Percentiles rank a stretch among this genome's conserved stretches.
Conservation (phyloP, 306 rosid genomes). For the Trifolium repens region DNA sequence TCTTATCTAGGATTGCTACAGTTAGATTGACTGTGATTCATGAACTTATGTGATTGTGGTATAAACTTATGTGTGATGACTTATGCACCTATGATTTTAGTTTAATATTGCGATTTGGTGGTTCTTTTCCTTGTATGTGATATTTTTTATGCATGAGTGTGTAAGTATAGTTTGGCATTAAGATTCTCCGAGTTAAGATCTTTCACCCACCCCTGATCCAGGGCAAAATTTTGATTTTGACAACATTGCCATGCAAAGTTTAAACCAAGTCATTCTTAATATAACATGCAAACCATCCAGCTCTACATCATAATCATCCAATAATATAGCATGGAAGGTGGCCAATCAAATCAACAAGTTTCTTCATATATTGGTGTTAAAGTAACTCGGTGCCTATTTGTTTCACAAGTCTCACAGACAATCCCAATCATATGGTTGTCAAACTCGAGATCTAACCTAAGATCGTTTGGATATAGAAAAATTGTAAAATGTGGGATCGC, state of each 20-base stretch:
- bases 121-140: background rate
- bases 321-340: background rate
- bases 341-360: background rate
- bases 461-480: background rate
- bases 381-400: background rate
- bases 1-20: background rate
- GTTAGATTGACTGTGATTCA: background rate
- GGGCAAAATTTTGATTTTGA: background rate
- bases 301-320: background rate
- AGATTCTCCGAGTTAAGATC: background rate
- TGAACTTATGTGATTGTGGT: background rate
- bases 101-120: background rate
- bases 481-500: background rate
- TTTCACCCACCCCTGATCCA: background rate
- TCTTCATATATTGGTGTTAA: background rate
- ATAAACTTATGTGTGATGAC: background rate
- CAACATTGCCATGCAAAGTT: background rate
- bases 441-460: background rate
- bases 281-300: background rate
- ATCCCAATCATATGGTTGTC: background rate
- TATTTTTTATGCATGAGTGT: background rate
- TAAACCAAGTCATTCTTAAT: conserved; percentile 7
- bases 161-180: background rate
- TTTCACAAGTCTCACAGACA: background rate
- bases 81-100: background rate